Conservation (phyloP, 495 filamentous ascomycete species). For the Hyphodiscus hymeniophilus region DNA sequence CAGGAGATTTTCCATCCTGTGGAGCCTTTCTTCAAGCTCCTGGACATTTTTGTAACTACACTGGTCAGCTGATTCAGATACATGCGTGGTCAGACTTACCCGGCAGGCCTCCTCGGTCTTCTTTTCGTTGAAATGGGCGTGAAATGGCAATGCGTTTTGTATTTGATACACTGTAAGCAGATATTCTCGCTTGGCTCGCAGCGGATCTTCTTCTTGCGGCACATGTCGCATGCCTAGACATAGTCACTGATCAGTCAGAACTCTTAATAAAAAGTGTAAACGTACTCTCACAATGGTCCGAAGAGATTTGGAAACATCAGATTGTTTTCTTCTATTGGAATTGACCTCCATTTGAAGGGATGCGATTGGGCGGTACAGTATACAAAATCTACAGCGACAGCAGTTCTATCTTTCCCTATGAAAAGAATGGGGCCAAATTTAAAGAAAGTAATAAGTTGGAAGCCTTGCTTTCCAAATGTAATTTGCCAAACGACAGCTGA, state of each 20-base stretch:
- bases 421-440: background rate
- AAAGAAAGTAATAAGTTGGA: no score
- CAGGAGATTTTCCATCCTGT: conserved; percentile 85
- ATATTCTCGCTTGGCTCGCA: conserved; percentile 90
- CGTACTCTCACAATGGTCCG: background rate
- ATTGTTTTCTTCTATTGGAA: background rate
- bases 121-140: conserved; percentile 97
- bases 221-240: conserved; percentile 90
- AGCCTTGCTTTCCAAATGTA: no score
- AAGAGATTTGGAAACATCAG: background rate
- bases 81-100: conserved; percentile 37
- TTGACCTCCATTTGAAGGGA: background rate
- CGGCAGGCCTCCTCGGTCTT: conserved; percentile 74
- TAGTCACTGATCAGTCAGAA: no score
- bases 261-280: no score
- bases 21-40: conserved; percentile 86
- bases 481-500: no score
- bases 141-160: conserved; percentile 94
- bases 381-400: background rate
- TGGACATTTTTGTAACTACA: conserved; percentile 86
- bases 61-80: background rate
- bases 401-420: background rate
- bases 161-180: conserved; percentile 95
- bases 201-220: conserved; percentile 98
- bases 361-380: background rate